Percentiles rank a stretch among this genome's conserved stretches.
These are phyloP conservation scores for Talaromyces wortmannii DNA, from an alignment of 495 filamentous ascomycete genomes.

Conservation along the genomic window DNA sequence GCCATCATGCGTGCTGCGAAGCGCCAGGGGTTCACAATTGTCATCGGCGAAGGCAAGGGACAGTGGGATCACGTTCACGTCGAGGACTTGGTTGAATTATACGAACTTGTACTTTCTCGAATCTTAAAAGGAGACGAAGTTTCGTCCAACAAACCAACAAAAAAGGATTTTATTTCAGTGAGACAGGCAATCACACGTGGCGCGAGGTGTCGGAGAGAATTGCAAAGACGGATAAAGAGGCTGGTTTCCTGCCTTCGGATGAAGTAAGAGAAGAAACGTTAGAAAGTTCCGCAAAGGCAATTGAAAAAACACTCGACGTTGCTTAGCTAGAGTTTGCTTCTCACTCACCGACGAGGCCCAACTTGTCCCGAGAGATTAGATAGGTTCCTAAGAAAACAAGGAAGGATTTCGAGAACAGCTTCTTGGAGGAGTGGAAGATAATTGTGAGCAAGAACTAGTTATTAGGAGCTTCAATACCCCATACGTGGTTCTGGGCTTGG, in stretches of 20 bases:
- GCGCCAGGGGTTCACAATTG: conserved; percentile 13
- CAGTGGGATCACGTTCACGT: conserved; percentile 44
- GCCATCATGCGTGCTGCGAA: conserved; percentile 15
- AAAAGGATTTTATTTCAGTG: conserved; percentile 37
- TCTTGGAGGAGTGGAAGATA: not conserved
- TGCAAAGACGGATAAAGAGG: conserved; percentile 22
- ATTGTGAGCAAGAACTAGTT: not conserved
- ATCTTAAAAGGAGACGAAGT: conserved; percentile 16
- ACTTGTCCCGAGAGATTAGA: conserved; percentile 21
- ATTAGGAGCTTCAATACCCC: not conserved
- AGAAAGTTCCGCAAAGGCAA: conserved; percentile 22
- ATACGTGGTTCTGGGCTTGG: not conserved
- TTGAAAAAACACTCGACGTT: conserved; percentile 11
- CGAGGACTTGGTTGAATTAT: conserved; percentile 34
- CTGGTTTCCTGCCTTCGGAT: conserved; percentile 19
- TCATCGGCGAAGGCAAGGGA: conserved; percentile 31
- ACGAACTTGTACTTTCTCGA: conserved; percentile 11
- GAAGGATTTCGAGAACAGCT: not conserved
- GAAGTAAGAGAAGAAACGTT: conserved; percentile 23
- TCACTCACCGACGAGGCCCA: conserved; percentile 22
- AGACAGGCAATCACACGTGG: conserved; percentile 32
- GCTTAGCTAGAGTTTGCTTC: conserved; percentile 28
- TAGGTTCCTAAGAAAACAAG: conserved; percentile 23
- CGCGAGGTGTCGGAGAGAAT: conserved; percentile 24
- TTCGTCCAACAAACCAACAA: conserved; percentile 32